phyloP scores from a whole-genome alignment of 352 stramenopile species.

The Phytophthora pluvialis region DNA sequence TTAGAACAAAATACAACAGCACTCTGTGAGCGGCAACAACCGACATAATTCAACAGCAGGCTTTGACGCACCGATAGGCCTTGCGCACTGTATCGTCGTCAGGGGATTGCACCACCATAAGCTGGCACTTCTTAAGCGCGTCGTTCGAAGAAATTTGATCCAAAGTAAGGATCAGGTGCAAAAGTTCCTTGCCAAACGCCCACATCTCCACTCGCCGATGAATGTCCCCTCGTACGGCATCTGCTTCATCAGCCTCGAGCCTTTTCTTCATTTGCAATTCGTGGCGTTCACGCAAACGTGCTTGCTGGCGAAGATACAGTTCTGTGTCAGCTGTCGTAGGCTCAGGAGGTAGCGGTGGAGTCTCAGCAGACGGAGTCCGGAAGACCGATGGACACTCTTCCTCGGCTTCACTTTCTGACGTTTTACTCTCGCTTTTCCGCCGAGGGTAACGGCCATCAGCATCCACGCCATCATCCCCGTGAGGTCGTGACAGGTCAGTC shows the following conservation, averaged over 20 bases:
- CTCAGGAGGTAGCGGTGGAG: slow-evolving; percentile 72
- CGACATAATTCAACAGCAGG: background rate
- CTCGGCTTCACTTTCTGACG: slow-evolving; percentile 66
- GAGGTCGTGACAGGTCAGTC: slow-evolving; percentile 30
- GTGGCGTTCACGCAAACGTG: slow-evolving; percentile 79
- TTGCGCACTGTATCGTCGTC: slow-evolving; percentile 86
- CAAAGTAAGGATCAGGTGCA: slow-evolving; percentile 88
- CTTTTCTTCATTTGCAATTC: slow-evolving; percentile 86
- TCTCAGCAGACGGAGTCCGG: slow-evolving; percentile 25
- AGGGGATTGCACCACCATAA: slow-evolving; percentile 81
- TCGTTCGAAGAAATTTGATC: slow-evolving; percentile 81
- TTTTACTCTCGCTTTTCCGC: slow-evolving; percentile 56
- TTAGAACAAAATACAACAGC: slow-evolving; percentile 13
- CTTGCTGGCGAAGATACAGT: slow-evolving; percentile 84
- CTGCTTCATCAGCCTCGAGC: slow-evolving; percentile 78
- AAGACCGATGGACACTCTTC: slow-evolving; percentile 32
- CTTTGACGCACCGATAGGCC: slow-evolving; percentile 65
- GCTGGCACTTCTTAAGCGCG: slow-evolving; percentile 72
- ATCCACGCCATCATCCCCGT: slow-evolving; percentile 41
- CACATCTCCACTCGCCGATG: slow-evolving; percentile 82
- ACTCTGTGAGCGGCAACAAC: slow-evolving; percentile 2
- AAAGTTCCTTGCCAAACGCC: slow-evolving; percentile 82
- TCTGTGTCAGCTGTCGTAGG: slow-evolving; percentile 75
- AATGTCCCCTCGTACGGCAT: slow-evolving; percentile 78
- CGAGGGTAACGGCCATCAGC: slow-evolving; percentile 36